These are phyloP conservation scores for Cryptococcus sp. DNA, from an alignment of 1,284 basidiomycete species.

Conservation along the genomic window DNA sequence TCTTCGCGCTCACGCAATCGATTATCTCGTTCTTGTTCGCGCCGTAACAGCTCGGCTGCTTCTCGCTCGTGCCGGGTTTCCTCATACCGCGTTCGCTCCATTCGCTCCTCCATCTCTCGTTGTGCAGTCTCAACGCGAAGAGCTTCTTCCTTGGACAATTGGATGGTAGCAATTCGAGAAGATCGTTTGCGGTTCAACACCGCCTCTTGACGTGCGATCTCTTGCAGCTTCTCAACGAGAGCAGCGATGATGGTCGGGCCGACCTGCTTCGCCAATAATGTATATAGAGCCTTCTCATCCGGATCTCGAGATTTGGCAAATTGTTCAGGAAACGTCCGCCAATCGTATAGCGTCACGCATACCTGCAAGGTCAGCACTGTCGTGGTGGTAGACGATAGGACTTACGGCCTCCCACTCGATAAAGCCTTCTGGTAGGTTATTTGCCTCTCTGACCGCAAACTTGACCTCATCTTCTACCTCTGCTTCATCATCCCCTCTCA, in stretches of 20 bases:
- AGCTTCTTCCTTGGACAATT: constrained; percentile 51
- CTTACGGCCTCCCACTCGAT: constrained; percentile 51
- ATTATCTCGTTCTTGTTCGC: constrained; percentile 49
- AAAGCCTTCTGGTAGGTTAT: constrained; percentile 38
- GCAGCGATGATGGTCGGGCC: constrained; percentile 49
- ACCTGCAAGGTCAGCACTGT: constrained; percentile 36
- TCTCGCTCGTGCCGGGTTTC: constrained; percentile 33
- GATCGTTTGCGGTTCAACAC: constrained; percentile 53
- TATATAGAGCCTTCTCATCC: constrained; percentile 52
- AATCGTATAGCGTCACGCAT: constrained; percentile 51
- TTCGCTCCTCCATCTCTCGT: constrained; percentile 49
- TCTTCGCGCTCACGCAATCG: constrained; percentile 49
- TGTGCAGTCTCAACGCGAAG: constrained; percentile 45
- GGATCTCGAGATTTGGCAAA: constrained; percentile 51
- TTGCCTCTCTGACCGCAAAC: constrained; percentile 36
- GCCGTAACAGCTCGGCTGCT: constrained; percentile 36
- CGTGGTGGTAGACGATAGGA: background rate
- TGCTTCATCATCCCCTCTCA: constrained; percentile 1
- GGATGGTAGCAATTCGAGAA: constrained; percentile 51
- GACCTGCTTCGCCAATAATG: constrained; percentile 47
- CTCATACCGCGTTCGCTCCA: constrained; percentile 46
- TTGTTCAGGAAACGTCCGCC: constrained; percentile 50
- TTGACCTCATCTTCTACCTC: constrained; percentile 36
- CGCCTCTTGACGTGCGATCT: constrained; percentile 48
- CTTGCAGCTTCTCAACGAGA: constrained; percentile 47